These are phyloP conservation scores for Tricholoma bakamatsutake DNA, from an alignment of 768 basidiomycete species.

Conservation along the genomic window DNA sequence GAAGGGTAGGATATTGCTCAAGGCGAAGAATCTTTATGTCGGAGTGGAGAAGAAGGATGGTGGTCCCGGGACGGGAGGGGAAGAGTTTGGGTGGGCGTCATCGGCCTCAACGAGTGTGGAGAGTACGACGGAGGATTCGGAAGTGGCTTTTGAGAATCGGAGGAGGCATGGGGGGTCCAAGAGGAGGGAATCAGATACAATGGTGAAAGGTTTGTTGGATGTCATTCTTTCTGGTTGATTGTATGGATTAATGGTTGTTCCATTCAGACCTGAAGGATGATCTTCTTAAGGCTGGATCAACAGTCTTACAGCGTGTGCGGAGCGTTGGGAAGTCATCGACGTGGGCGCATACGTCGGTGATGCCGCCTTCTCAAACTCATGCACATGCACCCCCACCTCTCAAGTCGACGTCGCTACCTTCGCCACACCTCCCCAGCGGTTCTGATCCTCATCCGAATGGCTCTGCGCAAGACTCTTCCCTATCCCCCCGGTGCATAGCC, in stretches of 20 bases:
- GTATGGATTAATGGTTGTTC: neutral
- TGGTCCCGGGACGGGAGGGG: constrained; percentile 13
- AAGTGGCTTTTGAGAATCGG: constrained; percentile 20
- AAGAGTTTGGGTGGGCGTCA: constrained; percentile 15
- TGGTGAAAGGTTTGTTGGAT: constrained; percentile 23
- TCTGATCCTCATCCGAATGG: neutral
- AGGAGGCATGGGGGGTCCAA: constrained; percentile 12
- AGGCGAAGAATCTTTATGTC: constrained; percentile 80
- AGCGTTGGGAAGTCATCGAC: constrained; percentile 26
- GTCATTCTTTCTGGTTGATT: neutral
- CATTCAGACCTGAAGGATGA: constrained; percentile 23
- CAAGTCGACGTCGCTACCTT: neutral
- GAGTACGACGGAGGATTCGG: constrained; percentile 33
- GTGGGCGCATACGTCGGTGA: constrained; percentile 7
- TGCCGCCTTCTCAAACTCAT: constrained; percentile 6
- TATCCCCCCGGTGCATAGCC: neutral
- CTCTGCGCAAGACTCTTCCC: neutral
- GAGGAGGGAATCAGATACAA: constrained; percentile 22
- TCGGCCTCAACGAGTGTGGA: constrained; percentile 13
- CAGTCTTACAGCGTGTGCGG: constrained; percentile 35
- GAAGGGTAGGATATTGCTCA: constrained; percentile 75
- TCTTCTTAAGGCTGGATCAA: constrained; percentile 31
- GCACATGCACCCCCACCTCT: constrained; percentile 1
- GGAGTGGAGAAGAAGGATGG: constrained; percentile 5
- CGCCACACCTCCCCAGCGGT: neutral